Evolutionary conservation across 2,329 filamentous ascomycete genomes (phyloP).

Genomic region (Pleoardoris graminearum): DNA sequence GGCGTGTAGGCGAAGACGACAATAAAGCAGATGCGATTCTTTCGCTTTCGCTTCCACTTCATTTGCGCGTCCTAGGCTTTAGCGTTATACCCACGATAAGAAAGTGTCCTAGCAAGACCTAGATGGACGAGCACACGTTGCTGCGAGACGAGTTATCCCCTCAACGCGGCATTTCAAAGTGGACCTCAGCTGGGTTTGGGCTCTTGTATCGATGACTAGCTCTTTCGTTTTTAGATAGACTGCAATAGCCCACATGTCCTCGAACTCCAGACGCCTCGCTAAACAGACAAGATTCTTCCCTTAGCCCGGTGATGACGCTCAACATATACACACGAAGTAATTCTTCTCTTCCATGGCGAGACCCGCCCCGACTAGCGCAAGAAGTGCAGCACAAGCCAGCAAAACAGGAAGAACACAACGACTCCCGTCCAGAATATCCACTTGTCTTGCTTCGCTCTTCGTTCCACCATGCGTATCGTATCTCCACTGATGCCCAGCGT

Average conservation of each 20-base stretch:
- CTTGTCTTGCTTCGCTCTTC: slow-evolving; percentile 90
- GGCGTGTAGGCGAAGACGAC: too few species aligned
- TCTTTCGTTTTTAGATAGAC: neutral
- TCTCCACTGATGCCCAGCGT: slow-evolving; percentile 92
- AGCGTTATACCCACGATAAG: too few species aligned
- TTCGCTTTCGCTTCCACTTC: too few species aligned
- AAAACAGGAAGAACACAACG: slow-evolving; percentile 84
- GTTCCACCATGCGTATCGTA: slow-evolving; percentile 95
- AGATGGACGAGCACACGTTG: neutral
- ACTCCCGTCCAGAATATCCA: slow-evolving; percentile 95
- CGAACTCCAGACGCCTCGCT: slow-evolving; percentile 24
- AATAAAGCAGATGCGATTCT: too few species aligned
- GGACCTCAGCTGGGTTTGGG: neutral
- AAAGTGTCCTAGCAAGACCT: too few species aligned
- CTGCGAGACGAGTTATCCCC: neutral
- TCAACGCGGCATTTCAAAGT: neutral
- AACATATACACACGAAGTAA: slow-evolving; percentile 19
- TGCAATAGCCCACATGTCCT: neutral
- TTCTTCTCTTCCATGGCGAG: neutral
- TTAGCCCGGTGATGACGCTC: neutral
- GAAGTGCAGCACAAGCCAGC: slow-evolving; percentile 87
- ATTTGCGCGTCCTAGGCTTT: too few species aligned
- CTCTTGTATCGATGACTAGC: neutral
- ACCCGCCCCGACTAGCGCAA: slow-evolving; percentile 60
- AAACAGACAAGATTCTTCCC: slow-evolving; percentile 6